Evolutionary conservation across 2,329 filamentous ascomycete genomes (phyloP), one percentile per base, ranked within the genome.

Genomic region (Clarireedia homoeocarpa): DNA sequence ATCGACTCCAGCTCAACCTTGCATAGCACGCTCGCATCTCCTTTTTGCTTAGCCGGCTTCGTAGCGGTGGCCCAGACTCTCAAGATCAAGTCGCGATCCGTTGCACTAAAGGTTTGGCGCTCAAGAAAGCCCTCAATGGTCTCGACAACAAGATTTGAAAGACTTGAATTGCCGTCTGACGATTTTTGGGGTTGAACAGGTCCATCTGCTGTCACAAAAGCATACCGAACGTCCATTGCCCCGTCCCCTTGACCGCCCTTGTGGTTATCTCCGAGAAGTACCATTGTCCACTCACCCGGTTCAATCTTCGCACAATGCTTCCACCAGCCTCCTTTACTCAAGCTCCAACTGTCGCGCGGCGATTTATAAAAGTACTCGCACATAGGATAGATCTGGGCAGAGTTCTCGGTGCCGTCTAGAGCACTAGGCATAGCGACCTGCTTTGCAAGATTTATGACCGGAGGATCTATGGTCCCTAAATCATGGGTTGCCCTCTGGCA

Each of bases 221-320:
- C 48, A 46, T 52, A 56, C 26, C 12, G 39, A 3, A 36, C 2
- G 24, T 14, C 15, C 10, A 39, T n/a, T 10, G 9, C 4, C 5
- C n/a, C 40, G 15, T 7, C 12, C 2, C 6, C 4, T 24, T 26
- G n/a, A 27, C 12, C 10, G 6, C 5, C n/a, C 20, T 14, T 14
- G 6, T 17, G 2, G n/a, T 40, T 15, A 34, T 44, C 39, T 7
- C 24, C 27, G 20, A 51, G 23, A 17, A 46, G 1, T 4, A n/a
- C n/a, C 7, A 55, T 6, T 51, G 39, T 47, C 30, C 53, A 55
- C 27, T 55, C 48, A 23, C n/a, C 24, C 14, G 48, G 39, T 14
- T 27, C 3, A 6, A 55, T n/a, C 17, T 46, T 55, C 15, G 17
- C 26, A 34, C 20, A 44, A 14, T 44, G 26, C 23, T 53, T 53